Conservation (phyloP, 2,329 filamentous ascomycete genomes). For the Neonectria coccinea region DNA sequence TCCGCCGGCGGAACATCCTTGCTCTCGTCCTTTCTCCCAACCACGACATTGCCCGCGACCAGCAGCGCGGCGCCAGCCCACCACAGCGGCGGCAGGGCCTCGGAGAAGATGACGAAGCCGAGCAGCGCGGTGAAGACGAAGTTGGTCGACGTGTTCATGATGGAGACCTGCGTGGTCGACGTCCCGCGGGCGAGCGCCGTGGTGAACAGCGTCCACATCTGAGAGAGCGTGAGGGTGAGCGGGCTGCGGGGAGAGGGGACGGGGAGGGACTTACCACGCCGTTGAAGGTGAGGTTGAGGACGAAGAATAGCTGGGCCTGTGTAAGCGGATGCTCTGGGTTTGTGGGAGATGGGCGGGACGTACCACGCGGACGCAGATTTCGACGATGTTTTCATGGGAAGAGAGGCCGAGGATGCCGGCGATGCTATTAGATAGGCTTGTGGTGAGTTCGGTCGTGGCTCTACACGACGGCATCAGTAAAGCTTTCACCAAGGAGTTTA, state of each 20-base stretch:
- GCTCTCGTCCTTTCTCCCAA: conserved; percentile 75
- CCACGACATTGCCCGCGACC: conserved; percentile 81
- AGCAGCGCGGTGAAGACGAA: conserved; percentile 83
- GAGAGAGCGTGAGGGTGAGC: conserved; percentile 4
- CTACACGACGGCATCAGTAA: conserved; percentile 48
- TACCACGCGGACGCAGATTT: conserved; percentile 63
- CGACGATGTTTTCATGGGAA: conserved; percentile 56
- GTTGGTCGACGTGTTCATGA: conserved; percentile 86
- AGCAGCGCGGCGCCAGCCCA: conserved; percentile 79
- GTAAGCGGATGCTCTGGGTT: conserved; percentile 17
- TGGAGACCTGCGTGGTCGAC: conserved; percentile 82
- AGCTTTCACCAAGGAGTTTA: background rate
- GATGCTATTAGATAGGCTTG: conserved; percentile 59
- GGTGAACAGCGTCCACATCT: conserved; percentile 89
- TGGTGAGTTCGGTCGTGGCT: conserved; percentile 68
- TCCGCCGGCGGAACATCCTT: conserved; percentile 41
- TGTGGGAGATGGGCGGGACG: conserved; percentile 40
- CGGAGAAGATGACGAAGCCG: conserved; percentile 77
- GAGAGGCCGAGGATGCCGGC: conserved; percentile 59
- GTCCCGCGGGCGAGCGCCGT: conserved; percentile 78
- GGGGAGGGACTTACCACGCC: conserved; percentile 64
- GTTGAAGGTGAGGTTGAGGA: conserved; percentile 79
- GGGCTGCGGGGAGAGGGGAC: background rate
- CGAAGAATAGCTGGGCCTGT: conserved; percentile 73
- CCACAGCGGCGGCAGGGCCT: conserved; percentile 79